A percentile compares a stretch with the other conserved stretches of the same genome.
Evolutionary conservation across 1,284 basidiomycete species (phyloP).

Genomic region (Coniferiporia weirii): DNA sequence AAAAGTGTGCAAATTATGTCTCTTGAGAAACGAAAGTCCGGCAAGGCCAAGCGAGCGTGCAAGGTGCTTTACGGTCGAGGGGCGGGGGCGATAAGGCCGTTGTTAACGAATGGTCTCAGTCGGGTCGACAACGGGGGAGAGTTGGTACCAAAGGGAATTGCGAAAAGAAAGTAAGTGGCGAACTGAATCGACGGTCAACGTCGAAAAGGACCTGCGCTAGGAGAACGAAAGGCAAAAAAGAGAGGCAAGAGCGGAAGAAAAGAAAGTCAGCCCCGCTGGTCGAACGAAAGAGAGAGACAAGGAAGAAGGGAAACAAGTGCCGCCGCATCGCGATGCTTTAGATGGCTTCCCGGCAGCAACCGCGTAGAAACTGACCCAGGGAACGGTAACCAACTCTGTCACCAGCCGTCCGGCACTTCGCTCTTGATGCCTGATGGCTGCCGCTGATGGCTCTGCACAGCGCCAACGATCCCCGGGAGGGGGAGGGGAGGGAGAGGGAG

Average conservation of each 20-base stretch:
- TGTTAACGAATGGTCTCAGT: constrained; percentile 5
- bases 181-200: constrained; percentile 15
- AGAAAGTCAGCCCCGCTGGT: constrained; percentile 18
- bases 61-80: not conserved
- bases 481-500: not conserved
- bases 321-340: not conserved
- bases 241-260: constrained; percentile 10
- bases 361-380: constrained; percentile 10
- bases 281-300: constrained; percentile 7
- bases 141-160: not conserved
- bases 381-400: constrained; percentile 16
- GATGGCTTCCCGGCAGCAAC: constrained; percentile 8
- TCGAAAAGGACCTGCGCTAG: constrained; percentile 12
- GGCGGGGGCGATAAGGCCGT: not conserved
- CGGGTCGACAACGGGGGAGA: not conserved
- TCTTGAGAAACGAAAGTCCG: not conserved
- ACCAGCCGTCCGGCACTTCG: not conserved
- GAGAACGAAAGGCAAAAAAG: constrained; percentile 24
- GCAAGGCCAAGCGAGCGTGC: not conserved
- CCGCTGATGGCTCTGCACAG: not conserved
- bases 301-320: not conserved
- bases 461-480: not conserved
- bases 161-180: not conserved
- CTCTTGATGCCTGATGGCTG: constrained; percentile 3
- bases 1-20: not conserved